These are phyloP conservation scores for Daldinia decipiens DNA, from an alignment of 495 filamentous ascomycete genomes.

Conservation along the genomic window DNA sequence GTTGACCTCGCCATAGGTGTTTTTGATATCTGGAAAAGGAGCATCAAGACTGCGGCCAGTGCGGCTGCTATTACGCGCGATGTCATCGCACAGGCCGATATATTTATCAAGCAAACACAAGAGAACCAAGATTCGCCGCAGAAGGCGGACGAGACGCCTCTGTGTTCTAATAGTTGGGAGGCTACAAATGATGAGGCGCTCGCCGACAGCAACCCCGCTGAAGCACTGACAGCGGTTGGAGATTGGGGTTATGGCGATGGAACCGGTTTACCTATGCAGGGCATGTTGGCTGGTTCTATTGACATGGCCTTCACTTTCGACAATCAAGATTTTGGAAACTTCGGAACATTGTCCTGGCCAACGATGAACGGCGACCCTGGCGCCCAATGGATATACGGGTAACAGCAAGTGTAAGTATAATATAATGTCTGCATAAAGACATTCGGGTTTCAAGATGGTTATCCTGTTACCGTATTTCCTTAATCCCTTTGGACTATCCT, in stretches of 20 bases:
- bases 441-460: neutral
- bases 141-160: slow-evolving; percentile 1
- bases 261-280: slow-evolving; percentile 19
- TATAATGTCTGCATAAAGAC: neutral
- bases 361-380: slow-evolving; percentile 22
- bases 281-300: slow-evolving; percentile 26
- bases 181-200: neutral
- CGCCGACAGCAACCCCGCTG: neutral
- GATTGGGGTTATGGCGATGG: slow-evolving; percentile 14
- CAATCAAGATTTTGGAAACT: slow-evolving; percentile 21
- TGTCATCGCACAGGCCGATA: slow-evolving; percentile 33
- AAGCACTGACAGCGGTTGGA: neutral
- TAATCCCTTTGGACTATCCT: neutral
- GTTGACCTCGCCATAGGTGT: slow-evolving; percentile 54
- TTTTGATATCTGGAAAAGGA: slow-evolving; percentile 59
- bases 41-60: slow-evolving; percentile 55
- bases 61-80: slow-evolving; percentile 55
- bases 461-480: neutral
- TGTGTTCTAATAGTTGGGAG: slow-evolving; percentile 5
- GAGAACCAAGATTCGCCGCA: slow-evolving; percentile 1
- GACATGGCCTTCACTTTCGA: slow-evolving; percentile 35
- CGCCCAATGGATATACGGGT: slow-evolving; percentile 20
- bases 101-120: slow-evolving; percentile 12
- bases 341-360: slow-evolving; percentile 22
- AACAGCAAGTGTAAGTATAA: slow-evolving; percentile 1